phyloP scores from a whole-genome alignment of 371 early-diverging fungal species.

The Funneliformis caledonium region DNA sequence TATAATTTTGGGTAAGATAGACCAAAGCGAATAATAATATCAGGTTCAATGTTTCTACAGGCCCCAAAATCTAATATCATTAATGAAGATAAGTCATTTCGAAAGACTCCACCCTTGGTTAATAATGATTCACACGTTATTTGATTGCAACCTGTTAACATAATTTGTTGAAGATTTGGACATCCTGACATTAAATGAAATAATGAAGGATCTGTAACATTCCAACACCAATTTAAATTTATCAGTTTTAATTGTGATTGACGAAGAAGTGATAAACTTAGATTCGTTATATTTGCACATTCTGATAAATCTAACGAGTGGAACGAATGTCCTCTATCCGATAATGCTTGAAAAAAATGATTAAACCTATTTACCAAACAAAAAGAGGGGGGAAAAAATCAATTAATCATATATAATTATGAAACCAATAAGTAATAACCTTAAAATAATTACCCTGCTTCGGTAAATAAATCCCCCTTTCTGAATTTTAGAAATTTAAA shows the following conservation, averaged over 20 bases:
- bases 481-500: conserved; percentile 15
- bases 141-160: conserved; percentile 26
- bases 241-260: not conserved
- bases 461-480: conserved; percentile 4
- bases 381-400: no score
- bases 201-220: not conserved
- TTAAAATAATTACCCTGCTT: conserved; percentile 13
- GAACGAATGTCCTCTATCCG: conserved; percentile 6
- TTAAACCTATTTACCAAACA: not conserved
- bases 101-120: not conserved
- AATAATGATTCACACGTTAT: conserved; percentile 25
- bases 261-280: not conserved
- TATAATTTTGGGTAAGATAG: not conserved
- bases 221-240: conserved; percentile 35
- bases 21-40: not conserved
- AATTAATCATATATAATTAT: no score
- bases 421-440: not conserved
- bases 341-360: conserved; percentile 2
- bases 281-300: conserved; percentile 13
- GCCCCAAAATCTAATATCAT: not conserved
- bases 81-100: not conserved
- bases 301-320: conserved; percentile 24
- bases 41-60: conserved; percentile 18
- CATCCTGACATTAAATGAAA: not conserved
- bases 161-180: conserved; percentile 9